Evolutionary conservation across 129 eudicot genomes (phyloP).

Genomic region (Tagetes patula): DNA sequence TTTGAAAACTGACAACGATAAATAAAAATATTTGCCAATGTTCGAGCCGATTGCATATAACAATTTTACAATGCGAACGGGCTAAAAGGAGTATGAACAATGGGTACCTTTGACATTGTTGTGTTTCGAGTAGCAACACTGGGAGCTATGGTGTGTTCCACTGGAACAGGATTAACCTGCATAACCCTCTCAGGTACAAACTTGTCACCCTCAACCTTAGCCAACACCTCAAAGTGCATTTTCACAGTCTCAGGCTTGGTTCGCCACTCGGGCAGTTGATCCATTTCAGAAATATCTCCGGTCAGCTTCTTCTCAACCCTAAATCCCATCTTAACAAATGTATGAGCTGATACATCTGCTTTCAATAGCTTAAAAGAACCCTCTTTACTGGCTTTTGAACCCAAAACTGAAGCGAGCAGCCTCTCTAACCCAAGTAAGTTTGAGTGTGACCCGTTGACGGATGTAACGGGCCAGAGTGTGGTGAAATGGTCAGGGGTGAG

Average conservation of each 20-base stretch:
- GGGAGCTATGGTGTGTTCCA: constrained; percentile 52
- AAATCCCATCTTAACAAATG: constrained; percentile 80
- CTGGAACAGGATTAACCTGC: constrained; percentile 48
- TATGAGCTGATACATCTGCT: constrained; percentile 92
- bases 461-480: constrained; percentile 76
- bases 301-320: constrained; percentile 68
- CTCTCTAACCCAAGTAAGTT: constrained; percentile 78
- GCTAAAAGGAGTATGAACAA: constrained; percentile 55
- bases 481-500: constrained; percentile 74
- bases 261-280: constrained; percentile 63
- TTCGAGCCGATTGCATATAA: background rate
- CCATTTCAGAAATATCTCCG: constrained; percentile 36
- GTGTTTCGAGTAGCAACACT: constrained; percentile 52
- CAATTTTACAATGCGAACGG: constrained; percentile 55
- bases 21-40: background rate
- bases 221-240: constrained; percentile 97
- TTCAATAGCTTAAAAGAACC: constrained; percentile 81
- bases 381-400: constrained; percentile 63
- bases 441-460: constrained; percentile 70
- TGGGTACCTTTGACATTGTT: constrained; percentile 66
- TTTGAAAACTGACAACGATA: constrained; percentile 1
- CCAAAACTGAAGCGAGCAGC: constrained; percentile 68
- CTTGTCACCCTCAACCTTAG: constrained; percentile 76
- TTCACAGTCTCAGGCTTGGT: constrained; percentile 74
- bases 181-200: constrained; percentile 67